Evolutionary conservation across 257 asterid species (phyloP).

Genomic region (Nicotiana sylvestris): DNA sequence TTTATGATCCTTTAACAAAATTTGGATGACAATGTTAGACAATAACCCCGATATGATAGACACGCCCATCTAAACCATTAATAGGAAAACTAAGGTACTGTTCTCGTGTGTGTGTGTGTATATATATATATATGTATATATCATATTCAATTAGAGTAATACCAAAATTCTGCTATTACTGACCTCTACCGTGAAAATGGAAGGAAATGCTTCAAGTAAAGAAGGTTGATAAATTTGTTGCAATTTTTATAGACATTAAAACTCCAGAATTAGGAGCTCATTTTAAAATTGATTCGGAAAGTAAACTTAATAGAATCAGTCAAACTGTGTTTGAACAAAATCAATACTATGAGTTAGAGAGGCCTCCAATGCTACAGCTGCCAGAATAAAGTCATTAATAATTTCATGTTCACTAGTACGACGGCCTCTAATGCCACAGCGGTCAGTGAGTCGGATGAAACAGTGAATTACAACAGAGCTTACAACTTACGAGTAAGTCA

Average conservation of each 20-base stretch:
- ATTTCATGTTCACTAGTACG: too few relatives aligned
- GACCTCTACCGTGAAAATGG: conserved; percentile 31
- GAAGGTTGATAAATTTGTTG: neutral
- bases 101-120: neutral
- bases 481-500: too few relatives aligned
- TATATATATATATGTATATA: too few relatives aligned
- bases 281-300: neutral
- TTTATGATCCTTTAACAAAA: neutral
- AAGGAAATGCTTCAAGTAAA: conserved; percentile 31
- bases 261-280: conserved; percentile 11
- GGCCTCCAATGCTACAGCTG: too few relatives aligned
- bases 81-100: neutral
- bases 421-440: too few relatives aligned
- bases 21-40: neutral
- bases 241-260: conserved; percentile 8
- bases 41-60: neutral
- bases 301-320: neutral
- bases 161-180: conserved; percentile 8
- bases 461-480: too few relatives aligned
- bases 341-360: too few relatives aligned
- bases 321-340: neutral
- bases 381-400: too few relatives aligned
- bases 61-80: neutral
- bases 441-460: too few relatives aligned
- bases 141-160: too few relatives aligned